Conservation (phyloP, 495 filamentous ascomycete species). For the Penicillium egyptiacum region DNA sequence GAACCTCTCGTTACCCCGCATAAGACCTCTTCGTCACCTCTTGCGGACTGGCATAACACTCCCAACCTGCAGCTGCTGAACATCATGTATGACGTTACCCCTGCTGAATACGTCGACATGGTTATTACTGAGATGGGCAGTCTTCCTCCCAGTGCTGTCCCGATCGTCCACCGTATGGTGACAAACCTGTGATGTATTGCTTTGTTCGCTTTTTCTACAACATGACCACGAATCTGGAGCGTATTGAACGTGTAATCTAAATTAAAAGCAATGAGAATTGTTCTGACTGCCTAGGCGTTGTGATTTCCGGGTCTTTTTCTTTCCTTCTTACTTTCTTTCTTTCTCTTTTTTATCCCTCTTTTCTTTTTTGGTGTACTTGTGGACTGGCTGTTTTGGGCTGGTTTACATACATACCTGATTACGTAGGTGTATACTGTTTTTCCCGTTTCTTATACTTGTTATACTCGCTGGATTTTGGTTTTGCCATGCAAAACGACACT, state of each 20-base stretch:
- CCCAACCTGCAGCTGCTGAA: slow-evolving; percentile 72
- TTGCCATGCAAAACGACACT: background rate
- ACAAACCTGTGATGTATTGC: slow-evolving; percentile 38
- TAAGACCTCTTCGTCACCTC: slow-evolving; percentile 29
- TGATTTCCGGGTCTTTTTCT: background rate
- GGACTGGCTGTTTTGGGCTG: background rate
- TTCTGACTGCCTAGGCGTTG: background rate
- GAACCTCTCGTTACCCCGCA: slow-evolving; percentile 28
- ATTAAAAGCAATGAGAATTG: background rate
- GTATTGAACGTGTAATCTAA: slow-evolving; percentile 1
- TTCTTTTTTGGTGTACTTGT: background rate
- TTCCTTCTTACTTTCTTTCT: background rate
- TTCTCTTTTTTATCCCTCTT: no score
- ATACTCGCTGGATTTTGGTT: background rate
- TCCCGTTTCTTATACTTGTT: background rate
- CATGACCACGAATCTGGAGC: background rate
- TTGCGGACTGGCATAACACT: slow-evolving; percentile 61
- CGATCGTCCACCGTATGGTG: slow-evolving; percentile 52
- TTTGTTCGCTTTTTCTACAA: background rate
- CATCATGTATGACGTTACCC: slow-evolving; percentile 91
- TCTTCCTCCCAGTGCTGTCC: slow-evolving; percentile 80
- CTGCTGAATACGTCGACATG: slow-evolving; percentile 82
- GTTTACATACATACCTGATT: background rate
- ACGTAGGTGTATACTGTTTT: background rate
- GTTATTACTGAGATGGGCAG: slow-evolving; percentile 90